Conservation (phyloP, 106 monocot genomes). For the Apostasia ramifera region DNA sequence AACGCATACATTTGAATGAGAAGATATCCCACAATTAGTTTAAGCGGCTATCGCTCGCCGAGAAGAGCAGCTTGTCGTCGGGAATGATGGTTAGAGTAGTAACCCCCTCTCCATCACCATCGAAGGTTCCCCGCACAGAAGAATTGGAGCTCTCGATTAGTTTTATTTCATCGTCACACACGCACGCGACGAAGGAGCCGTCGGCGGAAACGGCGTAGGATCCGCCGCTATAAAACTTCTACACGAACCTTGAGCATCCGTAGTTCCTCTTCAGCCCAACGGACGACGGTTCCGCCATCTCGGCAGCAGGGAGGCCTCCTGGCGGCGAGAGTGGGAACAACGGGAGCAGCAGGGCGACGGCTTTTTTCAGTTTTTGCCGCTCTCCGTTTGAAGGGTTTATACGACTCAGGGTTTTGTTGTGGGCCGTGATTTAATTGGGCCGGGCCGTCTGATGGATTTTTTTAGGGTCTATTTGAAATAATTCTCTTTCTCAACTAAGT, state of each 20-base stretch:
- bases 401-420: too few relatives aligned
- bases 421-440: too few relatives aligned
- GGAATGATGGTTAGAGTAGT: slow-evolving; percentile 67
- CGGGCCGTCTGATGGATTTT: too few relatives aligned
- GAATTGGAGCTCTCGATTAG: slow-evolving; percentile 48
- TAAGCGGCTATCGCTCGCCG: slow-evolving; percentile 76
- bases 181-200: slow-evolving; percentile 72
- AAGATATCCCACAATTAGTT: slow-evolving; percentile 83
- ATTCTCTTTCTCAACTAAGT: too few relatives aligned
- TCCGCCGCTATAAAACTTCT: slow-evolving; percentile 84
- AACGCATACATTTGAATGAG: slow-evolving; percentile 65
- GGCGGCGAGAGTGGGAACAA: too few relatives aligned
- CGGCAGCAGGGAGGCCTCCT: too few relatives aligned
- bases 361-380: too few relatives aligned
- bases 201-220: slow-evolving; percentile 62
- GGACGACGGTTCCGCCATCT: slow-evolving; percentile 12
- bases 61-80: slow-evolving; percentile 66
- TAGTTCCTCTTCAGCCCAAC: slow-evolving; percentile 54
- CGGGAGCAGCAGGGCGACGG: too few relatives aligned
- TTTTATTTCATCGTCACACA: slow-evolving; percentile 73
- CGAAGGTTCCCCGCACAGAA: slow-evolving; percentile 35
- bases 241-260: slow-evolving; percentile 48
- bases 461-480: too few relatives aligned
- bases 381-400: too few relatives aligned
- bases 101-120: slow-evolving; percentile 58